Evolutionary conservation across 257 asterid genomes (phyloP).

Genomic region (Solanum commersonii): DNA sequence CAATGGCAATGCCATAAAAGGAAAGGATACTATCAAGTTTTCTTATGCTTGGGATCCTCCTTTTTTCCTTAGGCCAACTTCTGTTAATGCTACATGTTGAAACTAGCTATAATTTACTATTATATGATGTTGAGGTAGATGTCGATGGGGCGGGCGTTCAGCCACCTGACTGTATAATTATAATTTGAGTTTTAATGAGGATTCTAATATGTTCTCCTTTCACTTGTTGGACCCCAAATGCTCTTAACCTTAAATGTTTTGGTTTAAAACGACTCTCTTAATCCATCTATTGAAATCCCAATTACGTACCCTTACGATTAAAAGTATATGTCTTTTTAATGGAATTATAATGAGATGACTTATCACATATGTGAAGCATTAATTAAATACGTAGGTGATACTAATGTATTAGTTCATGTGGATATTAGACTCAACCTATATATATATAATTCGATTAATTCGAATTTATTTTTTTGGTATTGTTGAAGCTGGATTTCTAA

Average conservation of each 20-base stretch:
- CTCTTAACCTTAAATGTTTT: background rate
- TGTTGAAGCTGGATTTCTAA: too few relatives aligned
- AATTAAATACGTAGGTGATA: background rate
- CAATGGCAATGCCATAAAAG: background rate
- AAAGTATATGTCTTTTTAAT: background rate
- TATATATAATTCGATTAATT: too few relatives aligned
- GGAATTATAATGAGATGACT: background rate
- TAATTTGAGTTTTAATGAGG: background rate
- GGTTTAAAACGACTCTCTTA: background rate
- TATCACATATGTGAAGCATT: background rate
- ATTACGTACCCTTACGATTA: background rate
- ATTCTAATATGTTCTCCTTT: background rate
- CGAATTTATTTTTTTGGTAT: too few relatives aligned
- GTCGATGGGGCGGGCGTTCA: too few relatives aligned
- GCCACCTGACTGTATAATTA: background rate
- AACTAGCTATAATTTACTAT: background rate
- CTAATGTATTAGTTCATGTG: background rate
- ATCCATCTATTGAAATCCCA: background rate
- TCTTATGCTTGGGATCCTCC: conserved; percentile 12
- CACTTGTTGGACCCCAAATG: background rate
- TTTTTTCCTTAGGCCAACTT: background rate
- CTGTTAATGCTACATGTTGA: background rate
- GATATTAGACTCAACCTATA: background rate
- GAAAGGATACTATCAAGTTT: background rate
- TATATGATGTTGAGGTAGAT: background rate